These are phyloP conservation scores for Diplodia mutila DNA, from an alignment of 2,329 filamentous ascomycete genomes.

Conservation along the genomic window DNA sequence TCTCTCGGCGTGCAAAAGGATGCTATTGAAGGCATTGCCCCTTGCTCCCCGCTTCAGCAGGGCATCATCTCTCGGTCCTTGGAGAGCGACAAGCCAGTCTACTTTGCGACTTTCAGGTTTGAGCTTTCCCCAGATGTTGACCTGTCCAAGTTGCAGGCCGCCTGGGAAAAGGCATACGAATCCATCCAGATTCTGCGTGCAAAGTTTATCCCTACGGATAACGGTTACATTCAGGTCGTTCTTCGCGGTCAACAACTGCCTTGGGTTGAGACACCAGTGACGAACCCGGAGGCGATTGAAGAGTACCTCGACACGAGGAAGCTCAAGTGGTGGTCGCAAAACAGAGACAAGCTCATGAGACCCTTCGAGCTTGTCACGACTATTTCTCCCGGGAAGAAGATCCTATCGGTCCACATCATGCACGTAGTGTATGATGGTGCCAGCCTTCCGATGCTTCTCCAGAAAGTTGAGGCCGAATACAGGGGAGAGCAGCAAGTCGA, in stretches of 20 bases:
- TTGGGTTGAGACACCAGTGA: constrained; percentile 49
- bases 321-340: constrained; percentile 58
- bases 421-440: constrained; percentile 87
- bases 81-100: constrained; percentile 61
- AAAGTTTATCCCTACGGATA: constrained; percentile 70
- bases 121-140: constrained; percentile 54
- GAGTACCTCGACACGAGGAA: constrained; percentile 43
- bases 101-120: constrained; percentile 78
- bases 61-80: constrained; percentile 78
- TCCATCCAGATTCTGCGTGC: constrained; percentile 70
- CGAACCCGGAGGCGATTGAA: constrained; percentile 39
- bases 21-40: constrained; percentile 73
- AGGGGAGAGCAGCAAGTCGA: constrained; percentile 32
- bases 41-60: constrained; percentile 84
- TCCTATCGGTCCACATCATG: constrained; percentile 72
- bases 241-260: constrained; percentile 49
- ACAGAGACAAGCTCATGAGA: constrained; percentile 52
- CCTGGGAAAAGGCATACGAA: constrained; percentile 61
- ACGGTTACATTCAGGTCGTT: constrained; percentile 77
- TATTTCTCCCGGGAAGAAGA: constrained; percentile 33
- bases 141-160: constrained; percentile 53
- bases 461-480: constrained; percentile 61
- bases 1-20: constrained; percentile 55
- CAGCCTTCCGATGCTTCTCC: constrained; percentile 71
- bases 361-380: constrained; percentile 60